Evolutionary conservation across 148 eudicot species (phyloP).

Genomic region (Chenopodium formosanum): DNA sequence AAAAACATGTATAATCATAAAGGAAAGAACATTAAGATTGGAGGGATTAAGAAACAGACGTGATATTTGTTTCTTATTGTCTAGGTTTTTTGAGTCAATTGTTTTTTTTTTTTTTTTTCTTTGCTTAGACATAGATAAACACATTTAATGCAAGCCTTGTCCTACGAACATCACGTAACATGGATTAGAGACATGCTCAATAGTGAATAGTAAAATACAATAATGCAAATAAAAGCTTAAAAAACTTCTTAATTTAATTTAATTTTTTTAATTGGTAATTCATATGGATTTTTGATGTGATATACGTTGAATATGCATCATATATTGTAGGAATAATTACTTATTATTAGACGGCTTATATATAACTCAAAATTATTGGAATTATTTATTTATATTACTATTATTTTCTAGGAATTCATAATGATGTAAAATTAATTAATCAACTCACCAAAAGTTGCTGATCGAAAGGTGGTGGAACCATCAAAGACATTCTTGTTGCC

Average conservation of each 20-base stretch:
- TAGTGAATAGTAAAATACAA: background rate
- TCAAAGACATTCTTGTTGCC: slow-evolving; percentile 36
- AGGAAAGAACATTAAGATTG: too few species aligned
- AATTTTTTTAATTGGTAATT: too few species aligned
- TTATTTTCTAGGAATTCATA: background rate
- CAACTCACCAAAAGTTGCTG: slow-evolving; percentile 59
- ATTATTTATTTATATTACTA: too few species aligned
- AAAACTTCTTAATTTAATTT: too few species aligned
- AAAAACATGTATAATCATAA: too few species aligned
- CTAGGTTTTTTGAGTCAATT: background rate
- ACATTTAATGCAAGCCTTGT: background rate
- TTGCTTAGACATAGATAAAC: background rate
- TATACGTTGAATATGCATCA: too few species aligned
- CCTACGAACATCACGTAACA: background rate
- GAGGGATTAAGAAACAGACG: too few species aligned
- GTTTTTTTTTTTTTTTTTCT: background rate
- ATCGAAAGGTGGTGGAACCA: slow-evolving; percentile 51
- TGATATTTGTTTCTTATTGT: background rate
- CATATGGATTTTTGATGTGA: too few species aligned
- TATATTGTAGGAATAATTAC: too few species aligned
- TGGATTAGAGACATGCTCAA: background rate
- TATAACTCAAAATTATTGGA: too few species aligned
- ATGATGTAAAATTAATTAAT: background rate
- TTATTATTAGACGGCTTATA: too few species aligned
- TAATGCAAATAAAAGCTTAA: too few species aligned